A percentile compares a stretch with the other conserved stretches of the same genome.
Evolutionary conservation across 352 stramenopile species (phyloP).

Genomic region (Thalassiosira livingstoniorum): DNA sequence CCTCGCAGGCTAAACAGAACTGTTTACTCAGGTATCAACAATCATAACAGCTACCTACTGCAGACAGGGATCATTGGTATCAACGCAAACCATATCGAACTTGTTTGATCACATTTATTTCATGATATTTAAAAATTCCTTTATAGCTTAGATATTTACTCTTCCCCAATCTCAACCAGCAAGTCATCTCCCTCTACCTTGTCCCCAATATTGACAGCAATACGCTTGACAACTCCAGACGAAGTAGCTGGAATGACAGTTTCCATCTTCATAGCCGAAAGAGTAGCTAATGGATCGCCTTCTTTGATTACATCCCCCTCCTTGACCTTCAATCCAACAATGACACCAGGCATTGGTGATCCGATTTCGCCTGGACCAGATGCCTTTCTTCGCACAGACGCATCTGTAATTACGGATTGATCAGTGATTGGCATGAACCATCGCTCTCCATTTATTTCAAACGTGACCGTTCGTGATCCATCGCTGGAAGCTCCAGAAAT

Average conservation of each 20-base stretch:
- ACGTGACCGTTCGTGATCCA: slow-evolving; percentile 91
- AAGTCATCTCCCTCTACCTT: slow-evolving; percentile 94
- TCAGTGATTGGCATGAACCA: slow-evolving; percentile 91
- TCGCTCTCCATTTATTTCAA: slow-evolving; percentile 94
- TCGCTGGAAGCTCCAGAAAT: slow-evolving; percentile 83
- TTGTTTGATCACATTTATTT: no score
- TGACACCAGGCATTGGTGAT: slow-evolving; percentile 95
- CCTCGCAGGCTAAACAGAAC: no score
- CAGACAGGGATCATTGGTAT: no score
- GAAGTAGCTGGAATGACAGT: slow-evolving; percentile 92
- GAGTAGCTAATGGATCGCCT: slow-evolving; percentile 91
- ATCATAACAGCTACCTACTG: no score
- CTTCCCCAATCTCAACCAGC: slow-evolving; percentile 92
- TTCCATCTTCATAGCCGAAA: slow-evolving; percentile 99
- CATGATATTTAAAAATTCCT: no score
- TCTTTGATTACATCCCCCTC: slow-evolving; percentile 91
- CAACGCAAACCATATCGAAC: no score
- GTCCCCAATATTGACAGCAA: slow-evolving; percentile 92
- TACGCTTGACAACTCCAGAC: slow-evolving; percentile 89
- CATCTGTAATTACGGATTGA: slow-evolving; percentile 73
- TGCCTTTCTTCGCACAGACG: slow-evolving; percentile 89
- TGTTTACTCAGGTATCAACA: neutral
- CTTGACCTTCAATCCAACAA: slow-evolving; percentile 92
- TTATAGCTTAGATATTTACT: no score
- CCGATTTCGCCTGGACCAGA: slow-evolving; percentile 89